Evolutionary conservation across 148 eudicot species (phyloP), one percentile per base, ranked within the genome.

Genomic region (Silene latifolia): DNA sequence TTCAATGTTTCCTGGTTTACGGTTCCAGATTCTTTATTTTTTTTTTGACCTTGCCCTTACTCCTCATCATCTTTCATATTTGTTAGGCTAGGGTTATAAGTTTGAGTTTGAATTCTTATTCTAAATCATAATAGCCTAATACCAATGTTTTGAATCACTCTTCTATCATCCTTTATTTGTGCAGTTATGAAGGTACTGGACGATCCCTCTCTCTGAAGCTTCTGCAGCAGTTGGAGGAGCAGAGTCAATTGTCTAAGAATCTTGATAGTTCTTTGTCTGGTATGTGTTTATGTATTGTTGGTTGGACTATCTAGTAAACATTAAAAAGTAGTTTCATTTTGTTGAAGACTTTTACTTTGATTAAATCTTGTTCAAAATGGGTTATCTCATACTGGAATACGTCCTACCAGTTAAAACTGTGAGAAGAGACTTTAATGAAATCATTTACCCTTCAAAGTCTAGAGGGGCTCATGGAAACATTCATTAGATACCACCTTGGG

Each of bases 131-230:
- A 51, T 5, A 46, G 69, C 56, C 51, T 61, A 67, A 23, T 8
- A 20, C 60, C 48, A 15, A 51, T 23, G 66, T 67, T 48, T 23
- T 11, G 6, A 57, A 4, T 6, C 13, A 6, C 32, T 10, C 23
- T 47, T 79, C 14, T 27, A 29, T 27, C 47, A 32, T 63, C 47
- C 72, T 63, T 51, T 12, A 39, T 64, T n/a, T 74, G 68, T 69
- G 71, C 77, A 94, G 98, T 78, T 94, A 95, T 80, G 98, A 95
- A 87, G 98, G 98, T 69, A 95, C 98, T 44, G 98, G 98, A 23
- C 86, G 98, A 77, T 92, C 98, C 3, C 72, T 95, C 75, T 95
- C 98, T 8, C 77, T 95, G 81, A 95, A 95, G 79, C 91, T 95
- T 84, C 85, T 95, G 71, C 92, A 92, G 76, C 97, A 95, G 71